phyloP scores from a whole-genome alignment of 192 early-diverging fungal species.

The Backusella psychrophila region DNA sequence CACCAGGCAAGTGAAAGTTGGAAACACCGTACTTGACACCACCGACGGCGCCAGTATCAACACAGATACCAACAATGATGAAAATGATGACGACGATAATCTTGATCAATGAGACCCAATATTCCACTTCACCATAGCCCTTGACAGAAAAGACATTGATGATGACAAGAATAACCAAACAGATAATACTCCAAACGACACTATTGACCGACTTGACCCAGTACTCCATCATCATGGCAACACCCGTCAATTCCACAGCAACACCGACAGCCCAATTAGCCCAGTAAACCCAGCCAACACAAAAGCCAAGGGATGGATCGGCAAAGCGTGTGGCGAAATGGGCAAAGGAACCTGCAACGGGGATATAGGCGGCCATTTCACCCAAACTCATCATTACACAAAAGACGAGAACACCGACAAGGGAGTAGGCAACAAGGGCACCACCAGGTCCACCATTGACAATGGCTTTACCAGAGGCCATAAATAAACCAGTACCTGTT shows the following conservation, averaged over 20 bases:
- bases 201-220: conserved; percentile 26
- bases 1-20: conserved; percentile 62
- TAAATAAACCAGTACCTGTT: conserved; percentile 68
- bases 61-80: conserved; percentile 72
- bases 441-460: conserved; percentile 70
- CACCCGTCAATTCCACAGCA: conserved; percentile 71
- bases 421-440: conserved; percentile 60
- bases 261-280: conserved; percentile 68
- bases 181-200: conserved; percentile 36
- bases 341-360: conserved; percentile 77
- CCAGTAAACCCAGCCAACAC: conserved; percentile 27
- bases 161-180: conserved; percentile 55
- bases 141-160: conserved; percentile 66
- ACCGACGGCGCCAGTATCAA: conserved; percentile 62
- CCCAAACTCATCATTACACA: conserved; percentile 71
- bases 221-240: conserved; percentile 70
- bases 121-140: conserved; percentile 82
- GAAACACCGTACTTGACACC: conserved; percentile 53
- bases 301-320: conserved; percentile 63
- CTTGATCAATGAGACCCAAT: conserved; percentile 81
- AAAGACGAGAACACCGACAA: conserved; percentile 61
- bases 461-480: conserved; percentile 66
- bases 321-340: conserved; percentile 77
- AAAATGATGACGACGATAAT: conserved; percentile 80
- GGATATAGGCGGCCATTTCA: conserved; percentile 77